These are phyloP conservation scores for Fraxinus floribunda DNA, from an alignment of 305 asterid species.

Conservation along the genomic window DNA sequence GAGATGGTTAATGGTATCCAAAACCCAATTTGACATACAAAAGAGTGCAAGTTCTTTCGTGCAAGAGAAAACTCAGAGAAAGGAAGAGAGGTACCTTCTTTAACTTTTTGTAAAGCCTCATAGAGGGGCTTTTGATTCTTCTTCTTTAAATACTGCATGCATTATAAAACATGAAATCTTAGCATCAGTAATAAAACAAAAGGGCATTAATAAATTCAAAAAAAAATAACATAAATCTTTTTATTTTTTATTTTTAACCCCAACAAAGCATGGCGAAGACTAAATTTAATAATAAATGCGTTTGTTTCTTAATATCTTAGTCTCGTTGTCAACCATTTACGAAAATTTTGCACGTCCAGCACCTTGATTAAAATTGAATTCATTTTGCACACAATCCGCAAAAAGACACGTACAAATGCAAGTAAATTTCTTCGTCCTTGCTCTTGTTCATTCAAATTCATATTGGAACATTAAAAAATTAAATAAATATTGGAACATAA, in stretches of 20 bases:
- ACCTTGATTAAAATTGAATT: not conserved
- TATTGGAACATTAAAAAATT: not conserved
- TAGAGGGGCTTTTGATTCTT: slow-evolving; percentile 79
- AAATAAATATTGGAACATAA: not conserved
- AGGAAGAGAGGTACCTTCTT: slow-evolving; percentile 62
- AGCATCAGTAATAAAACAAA: not conserved
- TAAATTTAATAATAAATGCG: not conserved
- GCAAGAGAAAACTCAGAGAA: not conserved
- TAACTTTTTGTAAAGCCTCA: slow-evolving; percentile 90
- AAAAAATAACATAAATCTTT: not conserved
- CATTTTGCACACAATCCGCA: not conserved
- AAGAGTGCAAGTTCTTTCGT: not conserved
- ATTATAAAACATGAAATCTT: slow-evolving; percentile 10
- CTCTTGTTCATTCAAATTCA: not conserved
- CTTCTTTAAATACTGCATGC: slow-evolving; percentile 80
- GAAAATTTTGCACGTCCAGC: not conserved
- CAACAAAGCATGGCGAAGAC: not conserved
- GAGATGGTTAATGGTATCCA: not conserved
- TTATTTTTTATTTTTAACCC: not conserved
- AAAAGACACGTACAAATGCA: not conserved
- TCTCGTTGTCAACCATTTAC: not conserved
- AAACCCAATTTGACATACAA: not conserved
- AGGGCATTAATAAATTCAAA: not conserved
- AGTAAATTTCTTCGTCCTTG: not conserved
- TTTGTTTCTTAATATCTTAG: not conserved